Percentiles rank a stretch among this genome's conserved stretches.
Conservation (phyloP, 148 eudicot genomes). For the Camellia sinensis region DNA sequence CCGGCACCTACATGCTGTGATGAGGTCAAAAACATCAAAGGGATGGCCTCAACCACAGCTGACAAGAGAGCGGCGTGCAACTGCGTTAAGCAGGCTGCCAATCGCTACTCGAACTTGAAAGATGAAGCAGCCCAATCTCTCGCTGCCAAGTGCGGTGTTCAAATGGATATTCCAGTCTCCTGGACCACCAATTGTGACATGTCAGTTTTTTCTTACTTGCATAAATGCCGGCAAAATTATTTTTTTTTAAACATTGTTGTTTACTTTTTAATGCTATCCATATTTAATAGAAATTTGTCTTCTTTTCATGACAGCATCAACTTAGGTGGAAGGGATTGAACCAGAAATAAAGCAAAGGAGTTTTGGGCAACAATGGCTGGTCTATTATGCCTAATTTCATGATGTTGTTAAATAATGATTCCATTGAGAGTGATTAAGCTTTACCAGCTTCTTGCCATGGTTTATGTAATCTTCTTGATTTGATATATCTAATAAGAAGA, state of each 20-base stretch:
- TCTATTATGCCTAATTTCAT: background rate
- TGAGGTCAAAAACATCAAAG: constrained; percentile 15
- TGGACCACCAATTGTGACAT: constrained; percentile 3
- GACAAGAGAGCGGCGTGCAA: constrained; percentile 16
- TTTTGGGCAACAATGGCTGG: background rate
- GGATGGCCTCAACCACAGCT: background rate
- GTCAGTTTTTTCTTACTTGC: background rate
- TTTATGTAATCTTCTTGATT: too few relatives aligned
- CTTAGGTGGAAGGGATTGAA: constrained; percentile 4
- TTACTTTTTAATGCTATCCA: background rate
- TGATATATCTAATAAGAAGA: too few relatives aligned
- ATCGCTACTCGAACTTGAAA: constrained; percentile 10
- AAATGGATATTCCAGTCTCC: constrained; percentile 19
- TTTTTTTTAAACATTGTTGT: background rate
- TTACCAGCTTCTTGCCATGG: background rate
- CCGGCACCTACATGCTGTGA: constrained; percentile 13
- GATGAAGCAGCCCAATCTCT: constrained; percentile 21
- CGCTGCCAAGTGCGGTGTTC: constrained; percentile 16
- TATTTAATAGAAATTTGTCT: background rate
- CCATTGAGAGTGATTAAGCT: background rate
- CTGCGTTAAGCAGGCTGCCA: constrained; percentile 23
- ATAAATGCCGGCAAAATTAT: too few relatives aligned
- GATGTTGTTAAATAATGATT: background rate
- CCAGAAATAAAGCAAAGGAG: background rate
- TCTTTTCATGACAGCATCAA: constrained; percentile 11